These are phyloP conservation scores for Colletotrichum limetticola DNA, from an alignment of 2,329 filamentous ascomycete species.

Conservation along the genomic window DNA sequence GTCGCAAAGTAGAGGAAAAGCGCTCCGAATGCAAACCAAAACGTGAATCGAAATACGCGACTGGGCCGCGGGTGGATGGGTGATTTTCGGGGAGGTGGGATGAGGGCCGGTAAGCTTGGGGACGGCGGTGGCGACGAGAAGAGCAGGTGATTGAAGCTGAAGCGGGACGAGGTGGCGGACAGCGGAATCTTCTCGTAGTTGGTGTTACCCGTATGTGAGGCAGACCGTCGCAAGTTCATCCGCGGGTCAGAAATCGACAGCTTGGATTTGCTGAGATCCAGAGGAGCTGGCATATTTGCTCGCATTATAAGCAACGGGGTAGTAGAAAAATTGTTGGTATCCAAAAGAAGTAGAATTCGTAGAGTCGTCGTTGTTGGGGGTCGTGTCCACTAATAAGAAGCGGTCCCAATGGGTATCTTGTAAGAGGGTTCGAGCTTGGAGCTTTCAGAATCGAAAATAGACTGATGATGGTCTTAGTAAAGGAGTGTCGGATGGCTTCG, in stretches of 20 bases:
- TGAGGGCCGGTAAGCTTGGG: slow-evolving; percentile 74
- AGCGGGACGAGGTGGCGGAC: slow-evolving; percentile 71
- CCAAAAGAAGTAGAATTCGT: slow-evolving; percentile 27
- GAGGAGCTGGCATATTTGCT: slow-evolving; percentile 55
- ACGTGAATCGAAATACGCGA: slow-evolving; percentile 64
- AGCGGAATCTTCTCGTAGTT: slow-evolving; percentile 61
- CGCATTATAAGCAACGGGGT: slow-evolving; percentile 28
- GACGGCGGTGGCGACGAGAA: slow-evolving; percentile 76
- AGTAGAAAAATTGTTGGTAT: slow-evolving; percentile 17
- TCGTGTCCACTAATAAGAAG: slow-evolving; percentile 15
- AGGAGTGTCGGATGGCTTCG: slow-evolving; percentile 34
- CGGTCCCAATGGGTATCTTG: slow-evolving; percentile 31
- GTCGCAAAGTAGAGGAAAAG: slow-evolving; percentile 62
- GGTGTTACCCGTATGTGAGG: slow-evolving; percentile 58
- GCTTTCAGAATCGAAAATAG: slow-evolving; percentile 28
- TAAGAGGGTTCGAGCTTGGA: slow-evolving; percentile 12
- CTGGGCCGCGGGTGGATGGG: slow-evolving; percentile 66
- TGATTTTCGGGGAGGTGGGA: slow-evolving; percentile 73
- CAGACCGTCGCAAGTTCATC: slow-evolving; percentile 68
- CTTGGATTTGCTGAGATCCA: slow-evolving; percentile 58
- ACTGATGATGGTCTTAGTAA: slow-evolving; percentile 8
- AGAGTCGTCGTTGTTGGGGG: slow-evolving; percentile 17
- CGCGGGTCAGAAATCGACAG: slow-evolving; percentile 65
- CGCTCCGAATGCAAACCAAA: slow-evolving; percentile 63
- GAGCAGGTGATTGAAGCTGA: slow-evolving; percentile 74